These are phyloP conservation scores for Penicillium sp. DNA, from an alignment of 2,329 filamentous ascomycete genomes.

Conservation along the genomic window DNA sequence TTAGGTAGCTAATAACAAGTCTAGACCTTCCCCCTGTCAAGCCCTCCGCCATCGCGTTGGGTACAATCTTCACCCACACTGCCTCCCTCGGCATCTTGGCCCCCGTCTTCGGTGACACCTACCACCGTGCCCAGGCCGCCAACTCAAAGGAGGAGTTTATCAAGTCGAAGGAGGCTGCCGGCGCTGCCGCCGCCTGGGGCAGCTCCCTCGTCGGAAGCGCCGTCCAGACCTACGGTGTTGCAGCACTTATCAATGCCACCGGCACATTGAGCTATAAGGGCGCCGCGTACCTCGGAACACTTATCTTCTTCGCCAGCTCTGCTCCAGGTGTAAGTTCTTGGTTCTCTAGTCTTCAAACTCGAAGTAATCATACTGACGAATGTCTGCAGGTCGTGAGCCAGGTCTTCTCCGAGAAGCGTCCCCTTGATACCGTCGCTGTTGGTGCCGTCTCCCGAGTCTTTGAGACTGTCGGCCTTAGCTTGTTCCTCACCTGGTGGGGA, in stretches of 20 bases:
- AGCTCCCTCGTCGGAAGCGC: constrained; percentile 85
- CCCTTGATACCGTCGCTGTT: constrained; percentile 83
- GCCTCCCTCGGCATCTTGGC: constrained; percentile 81
- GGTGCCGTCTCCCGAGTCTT: constrained; percentile 78
- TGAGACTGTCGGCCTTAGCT: constrained; percentile 85
- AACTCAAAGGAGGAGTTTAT: constrained; percentile 97
- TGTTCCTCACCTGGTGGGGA: constrained; percentile 97
- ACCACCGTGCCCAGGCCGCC: constrained; percentile 83
- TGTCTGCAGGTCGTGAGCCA: constrained; percentile 71
- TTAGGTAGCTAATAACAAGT: neutral
- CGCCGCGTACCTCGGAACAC: constrained; percentile 81
- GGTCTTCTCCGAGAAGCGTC: constrained; percentile 85
- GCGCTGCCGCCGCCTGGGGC: constrained; percentile 83
- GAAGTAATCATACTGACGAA: constrained; percentile 6
- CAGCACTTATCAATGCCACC: constrained; percentile 87
- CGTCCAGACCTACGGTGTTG: constrained; percentile 84
- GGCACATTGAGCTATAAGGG: constrained; percentile 96
- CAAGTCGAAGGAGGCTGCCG: constrained; percentile 85
- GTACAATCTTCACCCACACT: constrained; percentile 92
- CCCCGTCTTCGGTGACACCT: constrained; percentile 90
- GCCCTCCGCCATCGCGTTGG: constrained; percentile 95
- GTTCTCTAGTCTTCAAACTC: neutral
- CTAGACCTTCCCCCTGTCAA: constrained; percentile 77
- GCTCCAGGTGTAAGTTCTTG: constrained; percentile 70
- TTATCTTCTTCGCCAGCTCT: constrained; percentile 89